phyloP scores from a whole-genome alignment of 2,329 filamentous ascomycete species.

The Fusarium sp. region DNA sequence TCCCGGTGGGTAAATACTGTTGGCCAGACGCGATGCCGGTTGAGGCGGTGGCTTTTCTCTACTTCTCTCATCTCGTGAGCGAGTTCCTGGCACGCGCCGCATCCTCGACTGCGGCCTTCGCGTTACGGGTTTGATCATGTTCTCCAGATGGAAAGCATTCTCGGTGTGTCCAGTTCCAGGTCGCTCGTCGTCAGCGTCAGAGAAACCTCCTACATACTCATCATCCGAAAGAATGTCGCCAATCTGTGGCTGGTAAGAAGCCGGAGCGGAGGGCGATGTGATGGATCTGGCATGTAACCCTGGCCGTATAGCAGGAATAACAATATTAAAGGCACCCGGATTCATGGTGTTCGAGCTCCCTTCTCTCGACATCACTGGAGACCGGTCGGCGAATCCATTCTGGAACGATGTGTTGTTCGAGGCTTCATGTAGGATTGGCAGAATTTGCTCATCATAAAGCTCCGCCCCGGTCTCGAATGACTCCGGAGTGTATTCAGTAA shows the following conservation, averaged over 20 bases:
- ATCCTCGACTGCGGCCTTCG: slow-evolving; percentile 67
- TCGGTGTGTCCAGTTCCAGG: slow-evolving; percentile 58
- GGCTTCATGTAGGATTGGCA: slow-evolving; percentile 91
- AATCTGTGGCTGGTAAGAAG: slow-evolving; percentile 68
- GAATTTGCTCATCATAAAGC: slow-evolving; percentile 92
- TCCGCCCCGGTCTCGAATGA: slow-evolving; percentile 82
- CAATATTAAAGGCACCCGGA: slow-evolving; percentile 69
- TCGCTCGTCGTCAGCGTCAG: slow-evolving; percentile 79
- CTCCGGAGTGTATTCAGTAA: slow-evolving; percentile 76
- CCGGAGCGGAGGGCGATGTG: slow-evolving; percentile 80
- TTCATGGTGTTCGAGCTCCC: slow-evolving; percentile 74
- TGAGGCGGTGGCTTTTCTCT: slow-evolving; percentile 56
- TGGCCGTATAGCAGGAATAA: slow-evolving; percentile 65
- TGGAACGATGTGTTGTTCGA: slow-evolving; percentile 87
- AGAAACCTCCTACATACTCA: slow-evolving; percentile 81
- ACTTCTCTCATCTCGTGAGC: slow-evolving; percentile 54
- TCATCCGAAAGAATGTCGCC: slow-evolving; percentile 81
- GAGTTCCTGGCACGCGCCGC: slow-evolving; percentile 52
- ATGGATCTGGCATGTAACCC: slow-evolving; percentile 85
- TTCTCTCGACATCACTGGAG: slow-evolving; percentile 72
- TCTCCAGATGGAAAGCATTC: slow-evolving; percentile 70
- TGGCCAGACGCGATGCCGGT: slow-evolving; percentile 59
- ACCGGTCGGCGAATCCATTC: slow-evolving; percentile 86
- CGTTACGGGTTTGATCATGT: slow-evolving; percentile 72
- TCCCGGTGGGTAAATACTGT: slow-evolving; percentile 53